These are phyloP conservation scores for Suillus hirtellus DNA, from an alignment of 768 basidiomycete genomes.

Conservation along the genomic window DNA sequence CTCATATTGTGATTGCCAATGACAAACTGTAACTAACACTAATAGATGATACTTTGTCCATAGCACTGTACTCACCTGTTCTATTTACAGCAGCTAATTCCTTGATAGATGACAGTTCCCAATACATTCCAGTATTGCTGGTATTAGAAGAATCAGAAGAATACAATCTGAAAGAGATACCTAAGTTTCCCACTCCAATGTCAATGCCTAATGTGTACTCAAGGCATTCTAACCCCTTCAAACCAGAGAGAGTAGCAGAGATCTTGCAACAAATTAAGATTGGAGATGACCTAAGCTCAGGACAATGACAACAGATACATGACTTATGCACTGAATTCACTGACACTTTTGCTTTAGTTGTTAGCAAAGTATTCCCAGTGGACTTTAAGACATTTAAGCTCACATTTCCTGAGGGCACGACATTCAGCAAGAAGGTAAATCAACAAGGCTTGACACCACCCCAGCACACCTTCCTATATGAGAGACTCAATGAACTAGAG, in stretches of 20 bases:
- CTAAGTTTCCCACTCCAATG: background rate
- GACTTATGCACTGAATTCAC: conserved; percentile 32
- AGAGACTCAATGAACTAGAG: background rate
- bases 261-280: conserved; percentile 25
- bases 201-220: background rate
- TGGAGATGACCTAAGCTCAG: conserved; percentile 29
- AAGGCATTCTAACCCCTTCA: background rate
- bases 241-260: conserved; percentile 17
- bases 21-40: background rate
- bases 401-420: background rate
- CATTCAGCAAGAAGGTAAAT: background rate
- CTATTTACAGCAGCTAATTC: background rate
- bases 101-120: too few relatives aligned
- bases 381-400: background rate
- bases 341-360: conserved; percentile 40
- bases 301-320: conserved; percentile 23
- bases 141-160: too few relatives aligned
- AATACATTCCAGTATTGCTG: too few relatives aligned
- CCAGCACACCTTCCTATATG: conserved; percentile 1
- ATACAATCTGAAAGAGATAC: background rate
- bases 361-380: conserved; percentile 39
- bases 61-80: background rate
- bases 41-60: background rate
- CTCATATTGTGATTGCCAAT: background rate
- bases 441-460: conserved; percentile 6